Evolutionary conservation across 1,139 yeast genomes (phyloP).

Genomic region (Lodderomyces beijingensis): DNA sequence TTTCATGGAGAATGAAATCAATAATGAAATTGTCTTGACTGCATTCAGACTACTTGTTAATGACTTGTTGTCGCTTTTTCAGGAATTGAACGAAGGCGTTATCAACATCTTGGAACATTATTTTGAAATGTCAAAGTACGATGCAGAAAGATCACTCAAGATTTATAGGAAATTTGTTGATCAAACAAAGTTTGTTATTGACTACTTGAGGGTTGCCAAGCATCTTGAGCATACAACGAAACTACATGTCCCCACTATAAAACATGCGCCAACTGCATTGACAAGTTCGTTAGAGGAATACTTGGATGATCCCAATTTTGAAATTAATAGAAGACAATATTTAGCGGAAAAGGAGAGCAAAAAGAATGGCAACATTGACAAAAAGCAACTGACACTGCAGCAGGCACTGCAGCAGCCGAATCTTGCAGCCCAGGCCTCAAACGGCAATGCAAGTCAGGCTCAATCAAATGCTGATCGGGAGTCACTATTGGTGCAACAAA

Average conservation of each 20-base stretch:
- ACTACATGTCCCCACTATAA: slow-evolving; percentile 88
- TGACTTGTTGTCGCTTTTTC: slow-evolving; percentile 80
- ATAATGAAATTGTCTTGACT: slow-evolving; percentile 77
- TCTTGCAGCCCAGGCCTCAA: no score
- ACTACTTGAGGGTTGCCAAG: slow-evolving; percentile 83
- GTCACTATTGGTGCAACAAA: slow-evolving; percentile 38
- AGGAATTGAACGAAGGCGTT: slow-evolving; percentile 90
- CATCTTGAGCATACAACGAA: slow-evolving; percentile 83
- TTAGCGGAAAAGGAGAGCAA: slow-evolving; percentile 50
- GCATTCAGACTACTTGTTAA: slow-evolving; percentile 84
- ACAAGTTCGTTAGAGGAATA: slow-evolving; percentile 86
- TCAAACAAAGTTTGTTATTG: slow-evolving; percentile 83
- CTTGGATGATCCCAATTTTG: slow-evolving; percentile 81
- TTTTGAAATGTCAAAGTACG: slow-evolving; percentile 82
- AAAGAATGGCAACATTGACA: slow-evolving; percentile 2
- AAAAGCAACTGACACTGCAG: slow-evolving; percentile 1
- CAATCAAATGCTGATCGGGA: slow-evolving; percentile 13
- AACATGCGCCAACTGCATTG: slow-evolving; percentile 94
- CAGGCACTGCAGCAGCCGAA: slow-evolving; percentile 1
- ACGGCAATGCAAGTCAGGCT: background rate
- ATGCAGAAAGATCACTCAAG: slow-evolving; percentile 82
- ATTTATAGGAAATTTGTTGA: slow-evolving; percentile 83
- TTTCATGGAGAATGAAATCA: slow-evolving; percentile 69
- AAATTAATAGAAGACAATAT: slow-evolving; percentile 71
- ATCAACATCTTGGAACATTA: slow-evolving; percentile 89